These are phyloP conservation scores for Penicillium odoratum DNA, from an alignment of 495 filamentous ascomycete species.

Conservation along the genomic window DNA sequence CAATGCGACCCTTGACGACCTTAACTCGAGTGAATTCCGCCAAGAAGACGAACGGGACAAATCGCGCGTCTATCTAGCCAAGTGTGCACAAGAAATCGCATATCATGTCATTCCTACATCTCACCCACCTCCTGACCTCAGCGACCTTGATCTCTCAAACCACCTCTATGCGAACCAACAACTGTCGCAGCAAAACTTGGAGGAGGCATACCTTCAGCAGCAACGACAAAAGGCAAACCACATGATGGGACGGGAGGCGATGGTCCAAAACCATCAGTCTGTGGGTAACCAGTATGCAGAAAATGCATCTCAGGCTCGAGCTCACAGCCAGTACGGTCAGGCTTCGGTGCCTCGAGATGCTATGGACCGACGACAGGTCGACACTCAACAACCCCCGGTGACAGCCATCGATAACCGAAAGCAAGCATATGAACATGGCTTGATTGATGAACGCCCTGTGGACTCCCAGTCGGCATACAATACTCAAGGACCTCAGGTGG, in stretches of 20 bases:
- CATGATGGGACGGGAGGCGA: slow-evolving; percentile 45
- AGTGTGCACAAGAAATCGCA: slow-evolving; percentile 54
- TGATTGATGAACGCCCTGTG: slow-evolving; percentile 57
- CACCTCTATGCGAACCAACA: slow-evolving; percentile 49
- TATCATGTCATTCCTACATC: slow-evolving; percentile 56
- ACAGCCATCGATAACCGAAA: slow-evolving; percentile 42
- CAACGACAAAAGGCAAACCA: slow-evolving; percentile 48
- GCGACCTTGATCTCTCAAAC: slow-evolving; percentile 47
- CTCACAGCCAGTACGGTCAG: slow-evolving; percentile 32
- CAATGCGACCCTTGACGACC: slow-evolving; percentile 34
- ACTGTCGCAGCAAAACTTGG: slow-evolving; percentile 47
- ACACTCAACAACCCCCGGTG: slow-evolving; percentile 38
- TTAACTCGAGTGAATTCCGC: slow-evolving; percentile 55
- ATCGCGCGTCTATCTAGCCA: slow-evolving; percentile 52
- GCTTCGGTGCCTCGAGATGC: slow-evolving; percentile 27
- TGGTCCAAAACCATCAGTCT: slow-evolving; percentile 49
- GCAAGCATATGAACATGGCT: slow-evolving; percentile 37
- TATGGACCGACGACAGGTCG: slow-evolving; percentile 40
- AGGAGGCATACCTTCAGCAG: slow-evolving; percentile 52
- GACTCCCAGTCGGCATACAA: slow-evolving; percentile 58
- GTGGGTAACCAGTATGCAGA: slow-evolving; percentile 46
- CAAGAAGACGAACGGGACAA: slow-evolving; percentile 54
- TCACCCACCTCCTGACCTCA: slow-evolving; percentile 46
- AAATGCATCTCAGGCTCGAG: slow-evolving; percentile 35
- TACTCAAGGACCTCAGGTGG: slow-evolving; percentile 50